Evolutionary conservation across 2,329 filamentous ascomycete genomes (phyloP).

Genomic region (Fusarium verticillioides): DNA sequence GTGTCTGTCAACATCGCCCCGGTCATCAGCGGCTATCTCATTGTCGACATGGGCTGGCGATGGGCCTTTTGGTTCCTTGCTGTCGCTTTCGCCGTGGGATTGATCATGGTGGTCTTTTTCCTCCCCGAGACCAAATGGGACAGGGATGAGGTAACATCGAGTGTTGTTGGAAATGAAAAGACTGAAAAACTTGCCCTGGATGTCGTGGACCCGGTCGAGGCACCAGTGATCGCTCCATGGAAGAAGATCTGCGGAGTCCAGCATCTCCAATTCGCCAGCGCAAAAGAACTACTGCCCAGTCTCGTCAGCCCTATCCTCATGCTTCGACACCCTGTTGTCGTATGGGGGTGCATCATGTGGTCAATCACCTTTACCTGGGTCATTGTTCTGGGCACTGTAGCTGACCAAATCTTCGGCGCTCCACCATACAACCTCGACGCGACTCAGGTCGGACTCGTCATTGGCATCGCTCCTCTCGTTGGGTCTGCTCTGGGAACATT

Average conservation of each 20-base stretch:
- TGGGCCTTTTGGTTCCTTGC: slow-evolving; percentile 4
- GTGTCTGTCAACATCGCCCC: slow-evolving; percentile 1
- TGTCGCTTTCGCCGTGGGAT: background rate
- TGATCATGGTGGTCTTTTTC: background rate
- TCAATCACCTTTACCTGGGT: slow-evolving; percentile 14
- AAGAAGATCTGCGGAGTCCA: background rate
- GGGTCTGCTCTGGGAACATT: background rate
- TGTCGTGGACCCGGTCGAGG: too few species aligned
- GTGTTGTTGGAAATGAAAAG: background rate
- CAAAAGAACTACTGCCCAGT: background rate
- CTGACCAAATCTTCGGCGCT: background rate
- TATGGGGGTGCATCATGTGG: background rate
- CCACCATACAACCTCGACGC: background rate
- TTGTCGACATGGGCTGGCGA: slow-evolving; percentile 4
- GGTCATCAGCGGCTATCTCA: slow-evolving; percentile 6
- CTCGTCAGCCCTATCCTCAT: background rate
- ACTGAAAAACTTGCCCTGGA: too few species aligned
- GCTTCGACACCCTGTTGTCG: background rate
- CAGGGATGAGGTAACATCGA: background rate
- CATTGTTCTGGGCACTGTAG: background rate
- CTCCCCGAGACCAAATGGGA: slow-evolving; percentile 4
- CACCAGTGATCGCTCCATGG: background rate
- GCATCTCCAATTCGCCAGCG: background rate
- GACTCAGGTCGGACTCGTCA: background rate
- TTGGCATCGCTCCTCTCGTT: background rate